Evolutionary conservation across 179 eudicot genomes (phyloP).

Genomic region (Pouteria campechiana): DNA sequence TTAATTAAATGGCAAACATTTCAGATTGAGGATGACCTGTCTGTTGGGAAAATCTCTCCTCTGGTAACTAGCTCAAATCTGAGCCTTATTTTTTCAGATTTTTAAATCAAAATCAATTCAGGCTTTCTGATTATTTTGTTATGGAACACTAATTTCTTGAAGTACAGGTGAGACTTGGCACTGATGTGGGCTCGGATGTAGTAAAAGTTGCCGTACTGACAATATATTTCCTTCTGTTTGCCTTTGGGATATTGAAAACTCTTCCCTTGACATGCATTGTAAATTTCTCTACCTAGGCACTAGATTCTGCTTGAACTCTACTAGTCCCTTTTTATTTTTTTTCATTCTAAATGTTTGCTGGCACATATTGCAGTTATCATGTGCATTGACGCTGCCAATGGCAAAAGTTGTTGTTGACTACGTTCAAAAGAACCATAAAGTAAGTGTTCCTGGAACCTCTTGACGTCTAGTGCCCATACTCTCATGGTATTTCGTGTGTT

Average conservation of each 20-base stretch:
- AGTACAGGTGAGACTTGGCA: slow-evolving; percentile 68
- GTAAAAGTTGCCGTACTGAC: slow-evolving; percentile 38
- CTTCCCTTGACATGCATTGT: slow-evolving; percentile 63
- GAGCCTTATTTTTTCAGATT: not conserved
- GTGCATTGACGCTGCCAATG: slow-evolving; percentile 58
- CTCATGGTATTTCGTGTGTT: too few species aligned
- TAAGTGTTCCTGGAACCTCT: too few species aligned
- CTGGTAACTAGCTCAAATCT: slow-evolving; percentile 74
- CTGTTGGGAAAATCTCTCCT: slow-evolving; percentile 82
- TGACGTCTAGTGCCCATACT: too few species aligned
- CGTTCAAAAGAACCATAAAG: slow-evolving; percentile 50
- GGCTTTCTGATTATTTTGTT: too few species aligned
- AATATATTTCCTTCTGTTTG: slow-evolving; percentile 36
- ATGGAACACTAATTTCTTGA: not conserved
- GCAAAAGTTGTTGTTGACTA: slow-evolving; percentile 37
- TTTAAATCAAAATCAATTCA: too few species aligned
- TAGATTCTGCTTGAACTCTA: too few species aligned
- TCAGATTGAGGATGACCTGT: slow-evolving; percentile 69
- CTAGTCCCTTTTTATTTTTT: not conserved
- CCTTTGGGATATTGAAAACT: slow-evolving; percentile 30
- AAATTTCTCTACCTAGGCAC: slow-evolving; percentile 12
- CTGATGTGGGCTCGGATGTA: slow-evolving; percentile 41
- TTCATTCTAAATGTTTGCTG: not conserved
- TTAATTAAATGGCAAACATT: slow-evolving; percentile 6
- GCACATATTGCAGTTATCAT: slow-evolving; percentile 37